A percentile compares a stretch with the other conserved stretches of the same genome.
phyloP scores from a whole-genome alignment of 2,329 filamentous ascomycete species.

The Diaporthe sp. region DNA sequence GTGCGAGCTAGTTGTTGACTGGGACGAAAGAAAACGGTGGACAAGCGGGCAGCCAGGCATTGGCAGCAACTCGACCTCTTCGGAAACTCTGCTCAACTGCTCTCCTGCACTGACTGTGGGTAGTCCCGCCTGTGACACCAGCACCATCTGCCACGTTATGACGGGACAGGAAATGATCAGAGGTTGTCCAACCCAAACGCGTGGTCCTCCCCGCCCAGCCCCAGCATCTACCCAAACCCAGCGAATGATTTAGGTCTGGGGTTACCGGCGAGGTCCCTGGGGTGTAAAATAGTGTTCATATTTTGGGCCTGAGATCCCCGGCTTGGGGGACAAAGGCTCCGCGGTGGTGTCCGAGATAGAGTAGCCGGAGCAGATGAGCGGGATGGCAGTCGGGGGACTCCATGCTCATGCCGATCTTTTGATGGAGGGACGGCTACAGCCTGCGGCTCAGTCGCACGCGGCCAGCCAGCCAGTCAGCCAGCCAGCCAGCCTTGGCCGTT shows the following conservation, averaged over 20 bases:
- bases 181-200: not conserved
- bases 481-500: slow-evolving; percentile 18
- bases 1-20: not conserved
- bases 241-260: not conserved
- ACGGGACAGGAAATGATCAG: slow-evolving; percentile 37
- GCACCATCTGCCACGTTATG: slow-evolving; percentile 14
- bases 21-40: slow-evolving; percentile 3
- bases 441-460: slow-evolving; percentile 11
- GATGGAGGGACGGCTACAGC: slow-evolving; percentile 27
- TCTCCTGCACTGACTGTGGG: slow-evolving; percentile 12
- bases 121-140: slow-evolving; percentile 24
- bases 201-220: slow-evolving; percentile 22
- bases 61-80: not conserved
- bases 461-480: slow-evolving; percentile 1
- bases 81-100: not conserved
- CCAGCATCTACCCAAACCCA: not conserved
- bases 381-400: slow-evolving; percentile 23
- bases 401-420: slow-evolving; percentile 11
- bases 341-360: slow-evolving; percentile 16
- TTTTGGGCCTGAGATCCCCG: not conserved
- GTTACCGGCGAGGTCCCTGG: not conserved
- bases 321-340: not conserved
- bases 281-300: not conserved
- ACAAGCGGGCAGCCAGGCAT: not conserved
- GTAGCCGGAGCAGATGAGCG: not conserved